Evolutionary conservation across 2,329 filamentous ascomycete species (phyloP), one percentile per base, ranked within the genome.

Genomic region (Aureobasidium sp.): DNA sequence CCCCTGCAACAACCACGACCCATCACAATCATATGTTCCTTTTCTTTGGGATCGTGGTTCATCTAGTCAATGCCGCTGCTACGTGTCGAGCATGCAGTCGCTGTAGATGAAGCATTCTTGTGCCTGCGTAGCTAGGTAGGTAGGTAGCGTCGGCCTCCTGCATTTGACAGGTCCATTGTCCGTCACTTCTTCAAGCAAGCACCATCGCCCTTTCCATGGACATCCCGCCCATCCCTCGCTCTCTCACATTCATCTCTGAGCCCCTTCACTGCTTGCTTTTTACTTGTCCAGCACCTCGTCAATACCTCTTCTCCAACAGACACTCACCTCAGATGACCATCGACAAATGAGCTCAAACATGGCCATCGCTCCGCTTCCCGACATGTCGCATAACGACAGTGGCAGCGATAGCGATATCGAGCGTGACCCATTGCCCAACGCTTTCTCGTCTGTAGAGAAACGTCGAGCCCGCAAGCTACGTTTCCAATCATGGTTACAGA

Each of bases 401-500:
- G 59, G 61, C 61, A 39, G 20, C 36, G 53, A 64, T 37, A 47
- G 42, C 20, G 41, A 63, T 3, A 20, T 12, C 12, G 53, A 52
- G 12, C 20, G 36, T 45, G 22, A 59, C 11, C n/a, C 36, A 5
- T 31, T 41, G 6, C 49, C 12, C 14, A 14, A 6, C 36, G 14
- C 20, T 5, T 34, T 52, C 15, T 27, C 48, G 1, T 44, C 39
- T 2, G 42, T 65, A 11, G 73, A 79, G 64, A 76, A 72, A 64
- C 71, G 75, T 11, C 70, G 71, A 37, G 72, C 68, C 17, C 77
- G 80, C 65, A 76, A 76, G 51, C 72, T 72, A 12, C 68, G 76
- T 5, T 77, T 81, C 69, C 72, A 72, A 22, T 66, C 68, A 8
- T 80, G 75, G 75, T 76, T 57, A 77, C 75, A 37, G 72, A 71